Evolutionary conservation across 345 rosid genomes (phyloP).

Genomic region (Aurinia saxatilis): DNA sequence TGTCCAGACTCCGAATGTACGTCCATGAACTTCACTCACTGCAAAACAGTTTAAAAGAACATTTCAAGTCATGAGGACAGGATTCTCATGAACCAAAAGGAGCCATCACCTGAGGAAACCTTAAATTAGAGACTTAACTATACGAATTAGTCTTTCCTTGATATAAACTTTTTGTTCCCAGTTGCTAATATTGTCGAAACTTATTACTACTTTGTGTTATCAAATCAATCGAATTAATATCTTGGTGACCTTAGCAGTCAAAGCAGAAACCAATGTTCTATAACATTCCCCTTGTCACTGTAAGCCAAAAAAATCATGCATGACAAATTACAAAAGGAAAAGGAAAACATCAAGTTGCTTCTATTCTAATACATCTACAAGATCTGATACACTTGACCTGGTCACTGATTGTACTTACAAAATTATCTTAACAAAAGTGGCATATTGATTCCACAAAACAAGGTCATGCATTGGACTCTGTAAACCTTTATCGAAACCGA

Average conservation of each 20-base stretch:
- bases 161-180: neutral
- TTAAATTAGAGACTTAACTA: neutral
- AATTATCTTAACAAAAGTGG: neutral
- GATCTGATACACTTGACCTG: slow-evolving; percentile 14
- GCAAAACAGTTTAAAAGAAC: slow-evolving; percentile 18
- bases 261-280: neutral
- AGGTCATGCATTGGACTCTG: slow-evolving; percentile 17
- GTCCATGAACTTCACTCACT: slow-evolving; percentile 98
- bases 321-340: neutral
- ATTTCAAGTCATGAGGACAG: neutral
- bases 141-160: neutral
- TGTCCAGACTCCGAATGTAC: slow-evolving; percentile 97
- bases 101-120: neutral
- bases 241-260: neutral
- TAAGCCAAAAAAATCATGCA: neutral
- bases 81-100: neutral
- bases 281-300: neutral
- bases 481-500: slow-evolving; percentile 5
- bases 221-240: neutral
- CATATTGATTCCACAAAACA: slow-evolving; percentile 1
- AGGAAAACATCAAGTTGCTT: slow-evolving; percentile 13
- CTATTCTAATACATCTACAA: slow-evolving; percentile 6
- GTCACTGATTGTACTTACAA: slow-evolving; percentile 1
- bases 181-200: neutral
- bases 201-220: neutral